Base-by-base conservation (phyloP, 345 rosid species). In the Aethionema arabicum region DNA sequence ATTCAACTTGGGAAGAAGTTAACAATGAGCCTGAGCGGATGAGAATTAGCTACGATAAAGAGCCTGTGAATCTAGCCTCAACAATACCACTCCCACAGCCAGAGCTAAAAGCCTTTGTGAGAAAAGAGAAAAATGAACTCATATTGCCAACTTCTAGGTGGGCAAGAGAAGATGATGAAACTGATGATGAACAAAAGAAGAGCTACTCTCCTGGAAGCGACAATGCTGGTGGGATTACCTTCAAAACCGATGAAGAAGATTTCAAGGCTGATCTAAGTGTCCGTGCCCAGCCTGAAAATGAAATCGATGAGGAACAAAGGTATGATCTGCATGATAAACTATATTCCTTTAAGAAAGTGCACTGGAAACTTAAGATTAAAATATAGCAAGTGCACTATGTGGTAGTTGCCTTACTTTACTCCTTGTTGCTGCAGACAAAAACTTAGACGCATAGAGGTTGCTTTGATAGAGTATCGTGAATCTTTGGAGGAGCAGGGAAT, bases 401-500 rank as follows among this genome's bases (percentile, higher is more conserved):
- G 32, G 53, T 56, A 33, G 31, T 31, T 52, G 13, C 8, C 53
- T 67, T 29, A 50, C 65, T 45, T 65, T 65, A 38, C 32, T 69
- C 38, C 37, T 31, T 72, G 57, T 52, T 63, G 47, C 50, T 62
- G 67, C 87, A 95, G 99, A 56, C 89, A 88, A 69, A 95, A 87
- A 79, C 68, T 81, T 76, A 86, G 97, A 77, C 85, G 90, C 32
- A 68, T 93, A 49, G 99, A 93, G 76, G 99, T 83, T 68, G 87
- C 88, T 73, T 72, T 90, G 80, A 93, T 93, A 61, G 99, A 90
- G 65, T 93, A 90, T 66, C 92, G 97, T 33, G 99, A 93, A 82
- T 80, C 88, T 60, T 87, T 93, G 0, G 97, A 95, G 75, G 99
- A 95, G 59, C 85, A 79, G 38, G 99, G 96, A 60, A 75, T 80